Percentiles rank a stretch among this genome's conserved stretches.
Conservation (phyloP, 2,329 filamentous ascomycete species). For the Mycosphaerella sp. region DNA sequence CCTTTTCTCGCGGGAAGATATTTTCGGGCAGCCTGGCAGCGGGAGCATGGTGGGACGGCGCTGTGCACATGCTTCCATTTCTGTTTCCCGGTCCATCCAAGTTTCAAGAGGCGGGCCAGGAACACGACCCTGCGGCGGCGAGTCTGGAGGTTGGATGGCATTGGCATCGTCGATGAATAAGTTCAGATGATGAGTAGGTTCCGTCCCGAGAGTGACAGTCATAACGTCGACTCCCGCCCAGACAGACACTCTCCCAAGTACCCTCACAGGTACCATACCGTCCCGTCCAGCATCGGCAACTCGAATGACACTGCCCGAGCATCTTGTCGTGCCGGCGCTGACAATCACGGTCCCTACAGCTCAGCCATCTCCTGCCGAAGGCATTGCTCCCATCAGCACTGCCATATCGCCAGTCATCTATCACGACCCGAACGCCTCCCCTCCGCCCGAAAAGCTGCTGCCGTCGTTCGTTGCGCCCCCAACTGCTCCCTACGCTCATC, state of each 20-base stretch:
- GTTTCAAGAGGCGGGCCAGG: not conserved
- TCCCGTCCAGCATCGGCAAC: conserved; percentile 1
- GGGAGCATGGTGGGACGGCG: not conserved
- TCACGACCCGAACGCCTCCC: conserved; percentile 25
- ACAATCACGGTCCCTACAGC: conserved; percentile 25
- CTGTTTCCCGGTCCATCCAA: not conserved
- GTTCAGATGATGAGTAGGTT: conserved; percentile 11
- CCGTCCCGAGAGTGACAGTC: conserved; percentile 3
- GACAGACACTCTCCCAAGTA: not conserved
- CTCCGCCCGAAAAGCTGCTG: conserved; percentile 26
- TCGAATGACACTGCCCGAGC: conserved; percentile 1
- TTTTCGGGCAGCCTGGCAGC: not conserved
- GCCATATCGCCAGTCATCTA: conserved; percentile 17
- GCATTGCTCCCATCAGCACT: conserved; percentile 18
- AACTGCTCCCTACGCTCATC: conserved; percentile 19
- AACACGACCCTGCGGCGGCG: not conserved
- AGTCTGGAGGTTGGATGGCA: not conserved
- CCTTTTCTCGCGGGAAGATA: not conserved
- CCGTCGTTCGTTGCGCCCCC: conserved; percentile 31
- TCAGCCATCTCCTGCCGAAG: conserved; percentile 26
- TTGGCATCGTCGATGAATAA: conserved; percentile 1
- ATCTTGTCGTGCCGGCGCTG: conserved; percentile 22
- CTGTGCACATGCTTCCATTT: not conserved
- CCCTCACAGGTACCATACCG: not conserved
- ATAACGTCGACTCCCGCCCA: conserved; percentile 1